phyloP scores from a whole-genome alignment of 2,329 filamentous ascomycete genomes.

The Fusarium sp. region DNA sequence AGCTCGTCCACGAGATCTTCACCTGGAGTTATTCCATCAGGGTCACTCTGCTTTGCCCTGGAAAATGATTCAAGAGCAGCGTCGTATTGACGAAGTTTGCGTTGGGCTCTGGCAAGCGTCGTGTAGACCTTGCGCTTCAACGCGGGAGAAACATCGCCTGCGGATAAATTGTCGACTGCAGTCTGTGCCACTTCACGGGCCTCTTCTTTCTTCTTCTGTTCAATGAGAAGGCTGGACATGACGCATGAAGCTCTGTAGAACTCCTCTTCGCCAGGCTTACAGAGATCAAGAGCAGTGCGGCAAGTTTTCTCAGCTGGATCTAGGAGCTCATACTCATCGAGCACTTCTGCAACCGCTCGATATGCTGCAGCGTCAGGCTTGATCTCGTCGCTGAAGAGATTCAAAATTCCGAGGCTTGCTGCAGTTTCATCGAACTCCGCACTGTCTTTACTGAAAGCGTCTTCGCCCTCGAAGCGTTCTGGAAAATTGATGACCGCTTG shows the following conservation, averaged over 20 bases:
- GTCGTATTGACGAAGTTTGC: fast-evolving
- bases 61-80: neutral
- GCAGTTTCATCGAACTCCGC: neutral
- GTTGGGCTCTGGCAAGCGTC: neutral
- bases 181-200: neutral
- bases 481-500: neutral
- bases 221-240: neutral
- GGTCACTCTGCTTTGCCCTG: neutral
- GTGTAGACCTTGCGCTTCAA: neutral
- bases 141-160: fast-evolving
- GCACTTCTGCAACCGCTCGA: neutral
- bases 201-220: neutral
- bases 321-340: neutral
- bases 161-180: fast-evolving
- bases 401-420: slow-evolving; percentile 27
- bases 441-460: neutral
- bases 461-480: neutral
- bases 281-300: neutral
- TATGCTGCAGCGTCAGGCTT: slow-evolving; percentile 17
- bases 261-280: neutral
- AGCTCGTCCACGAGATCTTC: neutral
- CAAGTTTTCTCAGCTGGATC: neutral
- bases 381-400: slow-evolving; percentile 32
- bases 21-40: neutral
- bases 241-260: neutral